Base-by-base conservation (phyloP, 2,329 filamentous ascomycete genomes). In the Cladorrhinum sp. region DNA sequence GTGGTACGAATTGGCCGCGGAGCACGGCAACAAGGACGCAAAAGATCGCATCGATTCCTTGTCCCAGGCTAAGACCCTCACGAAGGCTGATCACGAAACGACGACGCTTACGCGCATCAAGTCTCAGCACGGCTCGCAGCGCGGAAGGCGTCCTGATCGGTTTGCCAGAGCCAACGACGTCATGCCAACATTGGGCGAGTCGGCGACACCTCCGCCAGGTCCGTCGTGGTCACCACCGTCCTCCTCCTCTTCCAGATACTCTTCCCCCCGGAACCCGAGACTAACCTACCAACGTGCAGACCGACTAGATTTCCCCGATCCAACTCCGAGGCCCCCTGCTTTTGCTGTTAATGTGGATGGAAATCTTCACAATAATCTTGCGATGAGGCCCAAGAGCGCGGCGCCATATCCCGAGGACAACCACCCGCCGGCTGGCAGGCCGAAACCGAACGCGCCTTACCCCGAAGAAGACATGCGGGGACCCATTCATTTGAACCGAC, bases 1-100 rank as follows among this genome's bases (percentile, higher is more conserved):
- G 65, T 99, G 95, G 95, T 99, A 99, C 73, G 86, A 90, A 66
- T 87, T 92, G 70, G 94, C 95, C 7, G 90, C 92, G 28, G 88
- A 91, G 30, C 91, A 94, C 70, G 95, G 94, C 36, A 99, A 98
- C 75, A 90, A 90, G 68, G 95, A 99, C 75, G 95, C 95, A 12
- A 78, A 86, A 54, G 84, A 83, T 51, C 86, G 95, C 49, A 86
- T 99, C 60, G 91, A 96, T 54, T 92, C 91, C 55, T 87, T 99
- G 57, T 88, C 86, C 52, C 86, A 91, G 68, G 89, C 91, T 59
- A 91, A 91, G 74, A 90, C 90, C 2, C 80, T 98, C 52, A 96
- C 92, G 2, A 93, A 93, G 76, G 85, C 88, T 67, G 95, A 98
- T 70, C 95, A 99, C 73, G 94, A 98, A 74, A 91, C 92, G 59